Evolutionary conservation across 2,329 filamentous ascomycete genomes (phyloP), one percentile per base, ranked within the genome.

Genomic region (Colletotrichum falcatum): DNA sequence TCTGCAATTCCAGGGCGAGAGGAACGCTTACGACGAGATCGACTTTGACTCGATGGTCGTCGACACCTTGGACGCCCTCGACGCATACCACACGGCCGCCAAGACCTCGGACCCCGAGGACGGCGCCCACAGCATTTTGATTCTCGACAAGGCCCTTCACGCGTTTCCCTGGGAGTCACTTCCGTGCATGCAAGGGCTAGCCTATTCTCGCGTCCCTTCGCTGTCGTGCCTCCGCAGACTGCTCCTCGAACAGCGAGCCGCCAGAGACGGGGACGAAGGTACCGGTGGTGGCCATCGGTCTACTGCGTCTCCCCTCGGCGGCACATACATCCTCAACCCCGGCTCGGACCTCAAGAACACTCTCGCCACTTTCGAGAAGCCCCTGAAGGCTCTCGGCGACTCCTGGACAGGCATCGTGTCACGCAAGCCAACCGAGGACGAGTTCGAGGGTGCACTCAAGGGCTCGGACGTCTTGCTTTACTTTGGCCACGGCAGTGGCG

Each of bases 11-110:
- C 94, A 97, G 75, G 96, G 96, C 20, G 97, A 99, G 81, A 89
- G 91, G 58, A 99, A 98, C 78, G 96, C 97, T 0, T 98, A 98
- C 80, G 96, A 99, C 75, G 96, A 99, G 82, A 93, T 99, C 73
- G 95, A 98, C 80, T 97, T 98, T 77, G 96, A 99, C 73, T 83
- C 87, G 74, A 97, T 99, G 89, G 90, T 95, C 6, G 87, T 98
- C 48, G 94, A 97, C 75, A 94, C 93, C 0, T 88, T 94, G 48
- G 95, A 98, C 80, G 94, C 94, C 2, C 83, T 99, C 33, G 89
- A 91, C 60, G 88, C 89, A 0, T 98, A 98, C 77, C 91, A 97
- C 76, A 85, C 83, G 30, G 82, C 83, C 0, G 80, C 80, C 33
- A 83, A 82, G 56, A 79, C 77, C 26, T 76, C 83, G 65, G 78